Evolutionary conservation across 345 rosid species (phyloP).

Genomic region (Rhizophora mangle): DNA sequence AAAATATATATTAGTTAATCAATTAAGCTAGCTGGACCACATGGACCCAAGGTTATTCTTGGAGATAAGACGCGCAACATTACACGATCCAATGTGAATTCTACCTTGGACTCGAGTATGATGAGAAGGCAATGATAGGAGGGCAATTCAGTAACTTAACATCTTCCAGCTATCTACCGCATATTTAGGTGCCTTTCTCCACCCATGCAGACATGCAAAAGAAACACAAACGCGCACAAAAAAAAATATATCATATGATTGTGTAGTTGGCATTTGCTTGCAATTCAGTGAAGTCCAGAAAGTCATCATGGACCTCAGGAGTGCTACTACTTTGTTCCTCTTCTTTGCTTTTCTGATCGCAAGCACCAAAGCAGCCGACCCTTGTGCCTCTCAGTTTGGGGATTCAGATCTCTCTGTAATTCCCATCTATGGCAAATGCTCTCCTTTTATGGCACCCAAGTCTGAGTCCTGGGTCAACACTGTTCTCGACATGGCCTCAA

Average conservation of each 20-base stretch:
- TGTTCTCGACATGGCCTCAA: constrained; percentile 63
- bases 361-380: constrained; percentile 35
- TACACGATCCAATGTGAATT: background rate
- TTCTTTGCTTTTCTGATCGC: constrained; percentile 41
- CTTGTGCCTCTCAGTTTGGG: constrained; percentile 42
- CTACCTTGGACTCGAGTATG: background rate
- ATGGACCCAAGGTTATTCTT: background rate
- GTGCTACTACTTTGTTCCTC: constrained; percentile 25
- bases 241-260: no score
- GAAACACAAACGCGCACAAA: background rate
- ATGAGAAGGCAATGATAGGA: constrained; percentile 12
- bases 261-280: background rate
- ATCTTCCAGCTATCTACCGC: background rate
- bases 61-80: background rate
- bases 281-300: background rate
- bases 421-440: constrained; percentile 72
- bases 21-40: background rate
- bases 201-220: constrained; percentile 14
- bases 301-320: constrained; percentile 51
- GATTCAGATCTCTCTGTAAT: constrained; percentile 54
- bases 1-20: no score
- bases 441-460: constrained; percentile 57
- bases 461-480: constrained; percentile 51
- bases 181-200: constrained; percentile 11
- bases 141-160: constrained; percentile 31